Evolutionary conservation across 2,329 filamentous ascomycete species (phyloP), one percentile per base, ranked within the genome.

Genomic region (Fusarium sp.): DNA sequence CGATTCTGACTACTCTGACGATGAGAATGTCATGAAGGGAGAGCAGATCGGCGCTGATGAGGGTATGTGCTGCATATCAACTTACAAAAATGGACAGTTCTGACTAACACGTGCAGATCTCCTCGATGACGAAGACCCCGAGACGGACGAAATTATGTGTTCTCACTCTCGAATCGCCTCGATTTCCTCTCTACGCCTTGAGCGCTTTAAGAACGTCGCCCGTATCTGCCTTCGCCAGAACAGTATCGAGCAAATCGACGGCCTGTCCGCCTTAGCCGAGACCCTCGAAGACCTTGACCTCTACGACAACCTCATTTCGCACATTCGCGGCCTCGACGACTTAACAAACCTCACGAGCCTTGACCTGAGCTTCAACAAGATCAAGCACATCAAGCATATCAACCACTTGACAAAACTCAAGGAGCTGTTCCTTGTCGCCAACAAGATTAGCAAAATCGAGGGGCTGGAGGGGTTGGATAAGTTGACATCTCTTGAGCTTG

Each of bases 281-380:
- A 93, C 90, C 2, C 85, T 99, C 44, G 84, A 89, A 77, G 96
- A 99, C 67, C 88, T 99, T 55, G 96, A 99, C 77, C 88, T 99
- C 66, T 99, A 99, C 85, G 96, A 99, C 83, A 99, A 99, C 82
- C 87, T 97, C 22, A 94, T 99, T 76, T 89, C 91, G 15, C 94
- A 97, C 81, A 90, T 98, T 81, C 91, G 91, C 73, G 93, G 93
- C 35, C 87, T 99, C 49, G 94, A 98, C 59, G 86, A 90, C 49
- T 89, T 98, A 63, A 89, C 87, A 17, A 87, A 93, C 68, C 88
- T 99, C 59, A 94, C 89, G 10, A 92, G 86, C 62, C 89, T 99
- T 60, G 96, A 99, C 80, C 87, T 99, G 56, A 97, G 93, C 81
- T 99, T 98, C 89, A 99, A 99, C 86, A 98, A 98, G 86, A 95